These are phyloP conservation scores for Kwoniella sp. DNA, from an alignment of 768 basidiomycete genomes.

Conservation along the genomic window DNA sequence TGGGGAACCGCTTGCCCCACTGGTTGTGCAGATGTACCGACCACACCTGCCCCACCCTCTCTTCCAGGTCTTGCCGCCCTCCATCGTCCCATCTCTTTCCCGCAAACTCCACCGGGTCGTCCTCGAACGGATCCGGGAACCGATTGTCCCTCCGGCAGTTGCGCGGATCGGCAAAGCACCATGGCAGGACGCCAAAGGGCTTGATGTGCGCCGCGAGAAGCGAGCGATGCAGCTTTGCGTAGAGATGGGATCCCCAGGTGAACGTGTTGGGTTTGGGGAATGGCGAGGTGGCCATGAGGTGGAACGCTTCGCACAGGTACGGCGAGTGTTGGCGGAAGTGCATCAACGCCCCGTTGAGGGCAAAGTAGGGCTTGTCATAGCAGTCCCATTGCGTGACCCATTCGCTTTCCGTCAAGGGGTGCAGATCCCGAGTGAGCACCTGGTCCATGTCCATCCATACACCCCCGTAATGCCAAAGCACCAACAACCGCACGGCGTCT, in stretches of 20 bases:
- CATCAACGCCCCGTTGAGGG: slow-evolving; percentile 91
- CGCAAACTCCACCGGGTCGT: slow-evolving; percentile 60
- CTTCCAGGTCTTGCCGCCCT: slow-evolving; percentile 53
- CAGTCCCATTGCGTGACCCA: slow-evolving; percentile 99
- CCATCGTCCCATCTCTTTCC: slow-evolving; percentile 57
- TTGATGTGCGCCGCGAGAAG: slow-evolving; percentile 67
- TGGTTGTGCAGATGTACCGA: slow-evolving; percentile 91
- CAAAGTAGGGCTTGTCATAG: slow-evolving; percentile 74
- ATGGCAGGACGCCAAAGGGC: slow-evolving; percentile 89
- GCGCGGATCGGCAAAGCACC: slow-evolving; percentile 88
- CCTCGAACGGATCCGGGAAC: slow-evolving; percentile 80
- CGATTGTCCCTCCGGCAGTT: slow-evolving; percentile 89
- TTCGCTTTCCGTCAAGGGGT: slow-evolving; percentile 84
- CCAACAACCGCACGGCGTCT: slow-evolving; percentile 79
- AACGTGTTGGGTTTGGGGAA: slow-evolving; percentile 73
- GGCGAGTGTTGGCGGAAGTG: slow-evolving; percentile 85
- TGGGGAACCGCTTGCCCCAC: slow-evolving; percentile 84
- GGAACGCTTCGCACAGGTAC: slow-evolving; percentile 94
- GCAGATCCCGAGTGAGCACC: slow-evolving; percentile 77
- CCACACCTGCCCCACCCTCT: slow-evolving; percentile 63
- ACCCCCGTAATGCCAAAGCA: slow-evolving; percentile 85
- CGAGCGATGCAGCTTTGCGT: slow-evolving; percentile 83
- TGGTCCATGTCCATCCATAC: slow-evolving; percentile 99
- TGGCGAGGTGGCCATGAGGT: slow-evolving; percentile 72
- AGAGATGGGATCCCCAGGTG: slow-evolving; percentile 90